phyloP scores from a whole-genome alignment of 257 asterid species.

The Catharanthus roseus region DNA sequence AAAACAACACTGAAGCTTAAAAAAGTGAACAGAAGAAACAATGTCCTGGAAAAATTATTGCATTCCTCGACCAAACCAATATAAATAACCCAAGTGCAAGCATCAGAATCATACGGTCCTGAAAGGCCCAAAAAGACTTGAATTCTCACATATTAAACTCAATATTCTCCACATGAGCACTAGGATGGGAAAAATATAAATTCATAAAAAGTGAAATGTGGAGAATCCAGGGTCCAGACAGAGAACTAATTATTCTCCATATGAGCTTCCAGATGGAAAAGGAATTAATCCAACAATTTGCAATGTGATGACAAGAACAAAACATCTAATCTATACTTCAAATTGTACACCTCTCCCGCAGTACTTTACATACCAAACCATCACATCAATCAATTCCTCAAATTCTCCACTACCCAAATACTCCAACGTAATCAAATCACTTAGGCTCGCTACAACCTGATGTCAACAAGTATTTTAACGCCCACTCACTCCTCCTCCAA shows the following conservation, averaged over 20 bases:
- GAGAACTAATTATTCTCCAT: conserved; percentile 38
- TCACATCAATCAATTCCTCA: conserved; percentile 32
- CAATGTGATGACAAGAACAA: conserved; percentile 24
- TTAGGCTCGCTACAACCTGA: background rate
- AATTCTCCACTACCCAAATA: conserved; percentile 33
- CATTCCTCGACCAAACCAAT: conserved; percentile 34
- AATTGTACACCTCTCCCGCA: conserved; percentile 10
- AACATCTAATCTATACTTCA: conserved; percentile 39
- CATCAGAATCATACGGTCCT: conserved; percentile 58
- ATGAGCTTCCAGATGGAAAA: conserved; percentile 24
- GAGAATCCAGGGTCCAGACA: conserved; percentile 36
- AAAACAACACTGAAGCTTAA: conserved; percentile 34
- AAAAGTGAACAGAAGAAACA: conserved; percentile 9
- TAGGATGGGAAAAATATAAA: conserved; percentile 15
- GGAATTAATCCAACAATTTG: conserved; percentile 15
- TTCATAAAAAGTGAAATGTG: conserved; percentile 25
- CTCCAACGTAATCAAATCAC: conserved; percentile 17
- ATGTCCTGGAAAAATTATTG: conserved; percentile 13
- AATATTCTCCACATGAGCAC: conserved; percentile 50
- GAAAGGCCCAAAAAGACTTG: conserved; percentile 29
- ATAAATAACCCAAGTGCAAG: conserved; percentile 34
- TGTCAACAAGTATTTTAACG: background rate
- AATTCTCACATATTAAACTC: conserved; percentile 26
- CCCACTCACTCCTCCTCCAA: background rate
- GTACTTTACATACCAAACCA: conserved; percentile 17